These are phyloP conservation scores for Typha latifolia DNA, from an alignment of 176 grass and related monocot genomes.

Conservation along the genomic window DNA sequence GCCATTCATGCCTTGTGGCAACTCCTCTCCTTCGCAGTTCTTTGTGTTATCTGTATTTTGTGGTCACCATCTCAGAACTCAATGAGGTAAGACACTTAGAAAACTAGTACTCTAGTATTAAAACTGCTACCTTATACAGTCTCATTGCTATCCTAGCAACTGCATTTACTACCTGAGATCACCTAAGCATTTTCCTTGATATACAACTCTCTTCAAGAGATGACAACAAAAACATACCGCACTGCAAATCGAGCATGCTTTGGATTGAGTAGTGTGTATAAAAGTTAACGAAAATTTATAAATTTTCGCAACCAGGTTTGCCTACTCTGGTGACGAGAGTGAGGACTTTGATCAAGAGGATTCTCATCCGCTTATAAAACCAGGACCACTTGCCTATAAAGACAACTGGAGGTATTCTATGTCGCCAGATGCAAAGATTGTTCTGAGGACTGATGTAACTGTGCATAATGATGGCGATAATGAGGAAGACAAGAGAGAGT, in stretches of 20 bases:
- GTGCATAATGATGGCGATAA: constrained; percentile 27
- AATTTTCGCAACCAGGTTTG: constrained; percentile 26
- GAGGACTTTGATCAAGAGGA: constrained; percentile 38
- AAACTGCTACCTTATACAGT: too few relatives aligned
- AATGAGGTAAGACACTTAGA: constrained; percentile 31
- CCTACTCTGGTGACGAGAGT: constrained; percentile 34
- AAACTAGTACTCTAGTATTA: too few relatives aligned
- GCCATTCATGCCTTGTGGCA: constrained; percentile 73
- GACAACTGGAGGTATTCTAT: constrained; percentile 69
- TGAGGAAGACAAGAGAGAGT: constrained; percentile 44
- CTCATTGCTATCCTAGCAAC: not conserved
- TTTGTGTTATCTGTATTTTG: constrained; percentile 50
- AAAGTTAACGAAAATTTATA: not conserved
- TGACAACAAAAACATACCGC: not conserved
- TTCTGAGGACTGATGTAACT: constrained; percentile 43
- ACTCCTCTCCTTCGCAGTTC: constrained; percentile 65
- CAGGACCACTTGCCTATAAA: constrained; percentile 45
- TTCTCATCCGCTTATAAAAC: constrained; percentile 30
- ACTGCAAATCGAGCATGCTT: not conserved
- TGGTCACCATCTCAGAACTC: constrained; percentile 63
- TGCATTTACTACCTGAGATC: not conserved
- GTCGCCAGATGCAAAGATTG: constrained; percentile 55
- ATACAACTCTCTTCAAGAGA: not conserved
- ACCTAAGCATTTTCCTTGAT: not conserved
- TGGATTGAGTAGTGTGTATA: not conserved